Base-by-base conservation (phyloP, 768 basidiomycete genomes). In the Psilocybe cubensis region DNA sequence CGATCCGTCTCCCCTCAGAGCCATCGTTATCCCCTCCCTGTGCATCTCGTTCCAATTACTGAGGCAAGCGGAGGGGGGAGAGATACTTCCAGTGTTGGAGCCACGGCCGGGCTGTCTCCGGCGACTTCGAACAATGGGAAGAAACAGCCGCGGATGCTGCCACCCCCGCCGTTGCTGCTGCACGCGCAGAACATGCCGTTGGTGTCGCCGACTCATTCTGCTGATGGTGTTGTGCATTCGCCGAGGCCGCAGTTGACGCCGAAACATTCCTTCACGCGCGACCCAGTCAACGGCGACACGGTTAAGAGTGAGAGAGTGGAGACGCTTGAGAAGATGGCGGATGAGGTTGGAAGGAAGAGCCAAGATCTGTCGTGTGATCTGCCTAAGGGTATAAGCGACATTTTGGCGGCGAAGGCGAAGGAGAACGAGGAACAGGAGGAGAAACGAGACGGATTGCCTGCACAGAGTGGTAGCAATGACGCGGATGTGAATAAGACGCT, bases 171-270 rank as follows among this genome's bases (percentile, higher is more conserved):
- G 41, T 42, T 54, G 42, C 27, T 62, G 8, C 20, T 51, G 21
- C 54, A 52, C 33, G 20, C 38, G 11, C 57, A 55, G 23, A 67
- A 65, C 35, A 56, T 73, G 31, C 65, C 70, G 11, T 33, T 61
- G 28, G 68, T 70, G 2, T 65, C 73, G 20, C 59, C 58, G 11
- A 62, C 52, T 2, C 12, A 42, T 25, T 21, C 52, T 18, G 56
- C 65, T 17, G 62, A 67, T 10, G 74, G 74, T 4, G 73, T 77
- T 6, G 64, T 82, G 1, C 76, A 83, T 58, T 89, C 89, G 0
- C 90, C 91, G 3, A 83, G 87, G 7, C 90, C 91, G 0, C 74
- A 87, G 50, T 77, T 83, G 17, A 89, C 88, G 0, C 88, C 89
- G 5, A 88, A 87, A 61, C 78, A 78, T 40, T 83, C 85, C 0